Evolutionary conservation across 306 rosid genomes (phyloP), one percentile per base, ranked within the genome.

Genomic region (Rosa multiflora): DNA sequence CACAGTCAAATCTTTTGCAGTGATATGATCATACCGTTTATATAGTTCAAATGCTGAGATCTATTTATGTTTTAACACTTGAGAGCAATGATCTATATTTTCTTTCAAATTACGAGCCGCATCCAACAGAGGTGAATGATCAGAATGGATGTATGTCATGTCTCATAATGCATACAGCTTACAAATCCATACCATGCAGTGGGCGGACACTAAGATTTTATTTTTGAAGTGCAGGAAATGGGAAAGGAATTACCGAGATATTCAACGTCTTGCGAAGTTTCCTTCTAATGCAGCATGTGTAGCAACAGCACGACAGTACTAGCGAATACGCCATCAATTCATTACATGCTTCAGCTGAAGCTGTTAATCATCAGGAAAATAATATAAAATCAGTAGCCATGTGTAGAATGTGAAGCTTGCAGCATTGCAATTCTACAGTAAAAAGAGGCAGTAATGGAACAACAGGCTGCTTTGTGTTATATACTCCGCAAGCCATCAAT

Each of bases 261-360:
- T 93, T 96, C 86, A 90, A 73, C 82, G 75, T 89, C 83, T 89
- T 93, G 76, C 99, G 96, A 72, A 96, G 98, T 81, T 93, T 93
- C 84, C 99, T 93, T 87, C 99, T 89, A 49, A 91, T 70, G 67
- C 96, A 90, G 85, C 99, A 91, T 17, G 99, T 96, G 71, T 96
- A 93, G 88, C 99, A 96, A 86, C 98, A 96, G 81, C 98, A 96
- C 15, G 98, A 93, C 84, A 93, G 71, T 63, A 96, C 76, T 84
- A 96, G 84, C 0, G 99, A 88, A 90, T 96, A 96, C 29, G 97
- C 99, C 98, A 96, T 91, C 89, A 93, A 83, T 46, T 96, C 98
- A 64, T 93, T 96, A 76, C 97, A 96, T 63, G 96, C 97, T 80
- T 95, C 98, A 49, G 80, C 90, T 6, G 97, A 81, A 79, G 99